Evolutionary conservation across 148 eudicot species (phyloP).

Genomic region (Suaeda aralocaspica): DNA sequence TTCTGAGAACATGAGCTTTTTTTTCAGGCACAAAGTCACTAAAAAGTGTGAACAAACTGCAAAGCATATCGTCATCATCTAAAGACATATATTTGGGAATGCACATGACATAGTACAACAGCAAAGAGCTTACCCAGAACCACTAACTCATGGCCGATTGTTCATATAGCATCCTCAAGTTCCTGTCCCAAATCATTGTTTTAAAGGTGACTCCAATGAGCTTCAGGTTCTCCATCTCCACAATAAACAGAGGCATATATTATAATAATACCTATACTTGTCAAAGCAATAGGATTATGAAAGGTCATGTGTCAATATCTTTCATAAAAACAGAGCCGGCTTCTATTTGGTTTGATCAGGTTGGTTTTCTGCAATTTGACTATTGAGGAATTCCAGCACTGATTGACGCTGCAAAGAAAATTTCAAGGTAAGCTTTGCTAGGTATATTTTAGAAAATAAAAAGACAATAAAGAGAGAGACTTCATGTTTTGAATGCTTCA

Average conservation of each 20-base stretch:
- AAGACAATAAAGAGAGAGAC: no score
- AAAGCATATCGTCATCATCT: conserved; percentile 17
- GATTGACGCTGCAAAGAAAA: conserved; percentile 62
- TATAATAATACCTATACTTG: conserved; percentile 24
- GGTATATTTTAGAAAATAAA: neutral
- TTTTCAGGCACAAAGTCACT: conserved; percentile 2
- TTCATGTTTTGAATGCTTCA: no score
- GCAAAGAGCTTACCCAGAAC: conserved; percentile 3
- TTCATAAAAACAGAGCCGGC: neutral
- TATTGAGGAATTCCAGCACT: conserved; percentile 74
- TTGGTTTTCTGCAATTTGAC: conserved; percentile 55
- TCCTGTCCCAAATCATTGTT: conserved; percentile 6
- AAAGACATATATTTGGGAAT: neutral
- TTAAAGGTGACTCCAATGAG: conserved; percentile 2
- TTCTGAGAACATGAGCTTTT: neutral
- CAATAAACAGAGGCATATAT: conserved; percentile 27
- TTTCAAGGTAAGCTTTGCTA: conserved; percentile 13
- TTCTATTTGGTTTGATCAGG: conserved; percentile 21
- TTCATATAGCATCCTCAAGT: conserved; percentile 13
- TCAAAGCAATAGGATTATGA: conserved; percentile 5
- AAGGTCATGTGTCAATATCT: neutral
- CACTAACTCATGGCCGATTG: neutral
- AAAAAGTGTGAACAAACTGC: neutral
- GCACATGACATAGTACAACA: neutral
- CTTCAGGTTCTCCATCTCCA: conserved; percentile 7